A percentile compares a stretch with the other conserved stretches of the same genome.
Evolutionary conservation across 768 basidiomycete species (phyloP).

Genomic region (Gymnopilus dilepis): DNA sequence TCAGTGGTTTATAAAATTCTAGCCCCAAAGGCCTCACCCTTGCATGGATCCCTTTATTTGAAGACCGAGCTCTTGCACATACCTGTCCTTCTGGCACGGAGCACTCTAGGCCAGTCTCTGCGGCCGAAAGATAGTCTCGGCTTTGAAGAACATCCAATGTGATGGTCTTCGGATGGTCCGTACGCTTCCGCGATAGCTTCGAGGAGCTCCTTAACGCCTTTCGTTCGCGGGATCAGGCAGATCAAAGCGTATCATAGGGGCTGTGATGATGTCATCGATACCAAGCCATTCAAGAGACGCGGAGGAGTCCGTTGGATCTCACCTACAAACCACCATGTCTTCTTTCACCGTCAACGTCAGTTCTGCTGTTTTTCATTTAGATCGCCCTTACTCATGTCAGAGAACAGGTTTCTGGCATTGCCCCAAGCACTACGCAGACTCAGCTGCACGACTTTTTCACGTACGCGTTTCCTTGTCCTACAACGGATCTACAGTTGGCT

Average conservation of each 20-base stretch:
- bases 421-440: slow-evolving; percentile 64
- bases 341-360: slow-evolving; percentile 52
- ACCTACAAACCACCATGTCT: slow-evolving; percentile 43
- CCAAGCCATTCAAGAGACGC: slow-evolving; percentile 1
- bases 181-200: neutral
- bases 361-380: neutral
- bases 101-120: neutral
- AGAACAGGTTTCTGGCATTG: slow-evolving; percentile 71
- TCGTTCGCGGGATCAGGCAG: too few species aligned
- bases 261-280: slow-evolving; percentile 24
- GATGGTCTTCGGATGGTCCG: neutral
- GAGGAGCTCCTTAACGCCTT: neutral
- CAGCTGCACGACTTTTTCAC: slow-evolving; percentile 84
- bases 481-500: slow-evolving; percentile 5
- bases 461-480: slow-evolving; percentile 46
- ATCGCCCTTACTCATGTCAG: neutral
- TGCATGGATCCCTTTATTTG: neutral
- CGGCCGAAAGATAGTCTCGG: slow-evolving; percentile 5
- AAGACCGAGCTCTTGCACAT: neutral
- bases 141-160: neutral
- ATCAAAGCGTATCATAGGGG: slow-evolving; percentile 8
- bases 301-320: slow-evolving; percentile 21
- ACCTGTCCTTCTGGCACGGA: neutral
- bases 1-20: neutral
- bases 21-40: neutral